phyloP scores from a whole-genome alignment of 2,329 filamentous ascomycete genomes.

The Colletotrichum nymphaeae region DNA sequence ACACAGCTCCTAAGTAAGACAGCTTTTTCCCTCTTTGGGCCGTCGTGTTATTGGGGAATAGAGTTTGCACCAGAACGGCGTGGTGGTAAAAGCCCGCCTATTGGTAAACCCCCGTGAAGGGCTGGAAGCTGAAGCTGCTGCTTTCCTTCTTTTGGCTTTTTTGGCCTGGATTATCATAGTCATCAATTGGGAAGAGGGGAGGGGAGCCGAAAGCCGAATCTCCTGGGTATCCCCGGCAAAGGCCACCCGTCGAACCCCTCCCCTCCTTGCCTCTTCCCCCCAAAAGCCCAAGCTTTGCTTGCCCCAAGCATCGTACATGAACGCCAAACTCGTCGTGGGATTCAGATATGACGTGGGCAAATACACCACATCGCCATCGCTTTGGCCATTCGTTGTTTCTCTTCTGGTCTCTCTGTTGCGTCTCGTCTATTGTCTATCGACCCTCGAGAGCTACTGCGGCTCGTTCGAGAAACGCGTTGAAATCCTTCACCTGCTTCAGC shows the following conservation, averaged over 20 bases:
- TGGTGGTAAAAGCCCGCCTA: neutral
- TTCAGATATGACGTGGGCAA: constrained; percentile 5
- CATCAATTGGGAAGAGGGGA: neutral
- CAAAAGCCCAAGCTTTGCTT: neutral
- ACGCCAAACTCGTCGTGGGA: neutral
- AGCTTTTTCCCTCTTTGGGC: neutral
- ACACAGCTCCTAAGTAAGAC: neutral
- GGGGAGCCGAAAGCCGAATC: constrained; percentile 27
- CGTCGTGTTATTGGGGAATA: neutral
- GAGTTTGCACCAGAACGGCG: constrained; percentile 1
- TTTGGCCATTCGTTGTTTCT: neutral
- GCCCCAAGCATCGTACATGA: neutral
- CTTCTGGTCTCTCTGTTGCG: neutral
- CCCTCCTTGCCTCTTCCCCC: neutral
- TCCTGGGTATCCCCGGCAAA: constrained; percentile 23
- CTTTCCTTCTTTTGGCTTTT: neutral
- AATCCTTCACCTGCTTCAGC: constrained; percentile 67
- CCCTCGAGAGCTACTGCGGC: constrained; percentile 66
- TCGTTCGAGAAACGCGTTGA: constrained; percentile 73
- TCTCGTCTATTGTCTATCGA: neutral
- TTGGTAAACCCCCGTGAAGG: neutral
- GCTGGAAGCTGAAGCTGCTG: neutral
- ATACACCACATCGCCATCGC: neutral
- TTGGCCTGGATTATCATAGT: constrained; percentile 5
- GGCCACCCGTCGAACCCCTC: constrained; percentile 6